These are phyloP conservation scores for Xylariaceae sp. DNA, from an alignment of 2,329 filamentous ascomycete species.

Conservation along the genomic window DNA sequence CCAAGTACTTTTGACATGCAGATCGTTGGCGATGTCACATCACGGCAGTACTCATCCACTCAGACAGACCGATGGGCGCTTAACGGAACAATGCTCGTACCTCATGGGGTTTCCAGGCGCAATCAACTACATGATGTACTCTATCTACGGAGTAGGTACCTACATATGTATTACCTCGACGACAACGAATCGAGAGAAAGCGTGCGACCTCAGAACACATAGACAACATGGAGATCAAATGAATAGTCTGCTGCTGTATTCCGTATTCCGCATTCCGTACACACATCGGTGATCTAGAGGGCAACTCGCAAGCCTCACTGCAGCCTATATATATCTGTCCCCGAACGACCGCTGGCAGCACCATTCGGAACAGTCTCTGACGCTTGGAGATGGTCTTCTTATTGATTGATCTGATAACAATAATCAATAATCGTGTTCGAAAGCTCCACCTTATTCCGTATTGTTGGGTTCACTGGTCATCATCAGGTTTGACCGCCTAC, in stretches of 20 bases:
- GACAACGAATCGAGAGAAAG: no score
- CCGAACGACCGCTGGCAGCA: not conserved
- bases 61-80: conserved; percentile 3
- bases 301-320: conserved; percentile 7
- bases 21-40: conserved; percentile 1
- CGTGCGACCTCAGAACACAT: no score
- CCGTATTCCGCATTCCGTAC: no score
- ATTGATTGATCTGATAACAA: not conserved
- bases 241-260: no score
- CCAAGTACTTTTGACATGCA: not conserved
- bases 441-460: not conserved
- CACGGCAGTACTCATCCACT: conserved; percentile 7
- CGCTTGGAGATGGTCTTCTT: not conserved
- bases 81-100: not conserved
- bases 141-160: no score
- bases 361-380: conserved; percentile 12
- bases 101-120: not conserved
- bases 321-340: conserved; percentile 1
- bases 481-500: conserved; percentile 16
- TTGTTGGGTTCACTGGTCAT: not conserved
- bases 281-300: not conserved
- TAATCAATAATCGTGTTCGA: not conserved
- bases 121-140: no score
- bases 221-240: no score
- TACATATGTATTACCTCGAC: no score